Evolutionary conservation across 2,329 filamentous ascomycete genomes (phyloP), one percentile per base, ranked within the genome.

Genomic region (Epichloe bromicola): DNA sequence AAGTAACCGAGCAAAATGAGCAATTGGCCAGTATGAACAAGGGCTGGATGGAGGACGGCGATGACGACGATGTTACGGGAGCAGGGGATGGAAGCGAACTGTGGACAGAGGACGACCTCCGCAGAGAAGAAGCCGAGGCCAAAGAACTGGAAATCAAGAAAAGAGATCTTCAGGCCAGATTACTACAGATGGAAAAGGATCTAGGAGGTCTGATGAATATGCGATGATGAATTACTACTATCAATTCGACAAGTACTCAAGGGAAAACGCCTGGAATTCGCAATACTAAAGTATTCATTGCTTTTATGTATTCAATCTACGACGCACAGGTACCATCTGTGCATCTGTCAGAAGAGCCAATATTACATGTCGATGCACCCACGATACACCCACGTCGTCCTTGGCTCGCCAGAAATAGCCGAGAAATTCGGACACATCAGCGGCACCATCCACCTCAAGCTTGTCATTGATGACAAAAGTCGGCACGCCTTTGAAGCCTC

Each of bases 21-120:
- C 80, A 88, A 59, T 65, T 97, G 55, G 82, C 84, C 52, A 76
- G 75, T 52, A 82, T 91, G 75, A 89, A 89, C 58, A 75, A 78
- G 54, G 78, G 81, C 33, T 74, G 74, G 58, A 75, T 74, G 61
- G 75, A 72, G 43, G 73, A 73, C 15, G 74, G 76, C 2, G 75
- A 76, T 1, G 75, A 82, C 12, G 69, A 74, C 4, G 74, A 78
- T 2, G 74, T 81, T 14, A 69, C 74, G 4, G 74, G 78, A 2
- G 69, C 70, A 1, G 75, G 74, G 46, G 69, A 76, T 41, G 71
- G 69, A 23, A 64, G 66, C 38, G 68, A 71, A 39, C 63, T 73
- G 5, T 71, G 80, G 68, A 87, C 82, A 0, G 81, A 85, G 55
- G 84, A 86, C 49, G 83, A 88, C 59, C 61, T 88, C 50, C 73